Conservation (phyloP, 345 rosid genomes). For the Dovyalis caffra region DNA sequence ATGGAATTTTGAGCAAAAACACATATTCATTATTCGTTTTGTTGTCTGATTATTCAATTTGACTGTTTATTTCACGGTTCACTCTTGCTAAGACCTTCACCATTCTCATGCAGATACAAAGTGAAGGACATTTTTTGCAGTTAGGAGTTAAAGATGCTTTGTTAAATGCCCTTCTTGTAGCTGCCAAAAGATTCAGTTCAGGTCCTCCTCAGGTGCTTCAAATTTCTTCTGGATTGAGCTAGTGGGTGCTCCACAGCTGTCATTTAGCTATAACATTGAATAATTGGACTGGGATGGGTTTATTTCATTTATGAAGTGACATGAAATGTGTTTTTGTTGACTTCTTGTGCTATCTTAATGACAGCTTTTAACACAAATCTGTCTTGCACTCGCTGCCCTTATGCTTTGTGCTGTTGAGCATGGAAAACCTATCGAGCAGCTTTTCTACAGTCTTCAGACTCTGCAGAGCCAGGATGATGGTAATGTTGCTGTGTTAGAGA, state of each 20-base stretch:
- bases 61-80: background rate
- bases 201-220: conserved; percentile 89
- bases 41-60: background rate
- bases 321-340: background rate
- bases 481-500: conserved; percentile 81
- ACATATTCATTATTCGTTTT: background rate
- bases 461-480: conserved; percentile 75
- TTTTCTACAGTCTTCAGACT: conserved; percentile 73
- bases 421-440: conserved; percentile 81
- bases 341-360: conserved; percentile 20
- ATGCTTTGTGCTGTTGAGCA: conserved; percentile 68
- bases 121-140: conserved; percentile 73
- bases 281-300: no score
- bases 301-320: background rate
- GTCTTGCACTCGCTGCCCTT: conserved; percentile 86
- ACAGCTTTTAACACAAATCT: conserved; percentile 94
- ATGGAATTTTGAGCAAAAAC: no score
- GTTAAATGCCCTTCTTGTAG: conserved; percentile 75
- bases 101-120: conserved; percentile 63
- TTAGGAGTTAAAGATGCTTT: conserved; percentile 69
- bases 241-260: conserved; percentile 1
- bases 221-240: conserved; percentile 10
- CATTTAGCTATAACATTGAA: background rate
- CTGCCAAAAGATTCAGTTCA: conserved; percentile 76
- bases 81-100: no score